Conservation (phyloP, 306 rosid species). For the Acacia melanoxylon region DNA sequence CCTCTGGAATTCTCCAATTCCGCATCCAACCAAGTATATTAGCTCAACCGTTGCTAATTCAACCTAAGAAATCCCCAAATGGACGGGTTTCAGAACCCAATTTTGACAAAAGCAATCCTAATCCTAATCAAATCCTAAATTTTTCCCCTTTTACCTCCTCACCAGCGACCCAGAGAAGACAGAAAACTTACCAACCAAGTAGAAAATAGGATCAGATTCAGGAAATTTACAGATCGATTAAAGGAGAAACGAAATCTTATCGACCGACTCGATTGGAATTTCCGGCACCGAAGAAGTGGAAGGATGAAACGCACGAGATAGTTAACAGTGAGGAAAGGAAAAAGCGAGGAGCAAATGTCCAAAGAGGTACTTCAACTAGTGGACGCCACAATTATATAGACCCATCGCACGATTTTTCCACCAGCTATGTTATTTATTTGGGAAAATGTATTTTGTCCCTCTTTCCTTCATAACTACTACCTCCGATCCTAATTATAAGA, state of each 20-base stretch:
- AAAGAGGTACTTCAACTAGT: not conserved
- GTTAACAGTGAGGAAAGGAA: not conserved
- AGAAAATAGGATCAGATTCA: not conserved
- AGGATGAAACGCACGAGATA: not conserved
- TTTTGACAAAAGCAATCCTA: not conserved
- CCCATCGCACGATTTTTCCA: not conserved
- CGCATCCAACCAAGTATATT: not conserved
- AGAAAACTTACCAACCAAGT: conserved; percentile 1
- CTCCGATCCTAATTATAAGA: no score
- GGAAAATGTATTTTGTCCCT: not conserved
- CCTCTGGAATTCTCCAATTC: conserved; percentile 7
- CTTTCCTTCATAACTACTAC: not conserved
- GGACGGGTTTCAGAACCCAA: not conserved
- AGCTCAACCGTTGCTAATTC: not conserved
- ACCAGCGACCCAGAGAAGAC: not conserved
- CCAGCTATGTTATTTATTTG: not conserved
- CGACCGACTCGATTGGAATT: not conserved
- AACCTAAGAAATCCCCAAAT: not conserved
- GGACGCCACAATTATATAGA: conserved; percentile 41
- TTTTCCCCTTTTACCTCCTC: not conserved
- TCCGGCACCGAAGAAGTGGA: not conserved
- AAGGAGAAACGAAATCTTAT: not conserved
- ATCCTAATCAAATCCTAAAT: not conserved
- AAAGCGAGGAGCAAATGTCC: not conserved
- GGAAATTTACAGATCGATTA: conserved; percentile 40